Evolutionary conservation across 805 yeast species (phyloP), one percentile per base, ranked within the genome.

Genomic region (Wilhelminamyces savonicus): DNA sequence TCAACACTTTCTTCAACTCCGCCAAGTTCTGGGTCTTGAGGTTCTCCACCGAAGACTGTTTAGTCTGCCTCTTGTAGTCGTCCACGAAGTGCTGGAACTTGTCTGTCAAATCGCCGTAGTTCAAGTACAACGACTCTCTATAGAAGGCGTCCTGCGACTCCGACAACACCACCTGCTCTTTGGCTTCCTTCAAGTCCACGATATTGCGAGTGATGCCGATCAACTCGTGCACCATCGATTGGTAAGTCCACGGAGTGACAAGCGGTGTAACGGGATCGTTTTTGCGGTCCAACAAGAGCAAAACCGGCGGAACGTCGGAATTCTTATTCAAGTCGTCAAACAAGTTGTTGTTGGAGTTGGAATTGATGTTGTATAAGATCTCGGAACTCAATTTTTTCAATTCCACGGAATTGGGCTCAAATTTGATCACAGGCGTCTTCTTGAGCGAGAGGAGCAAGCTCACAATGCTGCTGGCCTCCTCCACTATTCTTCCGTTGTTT

Each of bases 221-320:
- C 14, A 87, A 69, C 52, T 94, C 97, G 52, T 90, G 95, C 12
- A 92, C 85, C 97, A 92, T 90, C 2, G 96, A 83, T 51, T 90
- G 97, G 56, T 86, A 92, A 1, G 98, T 88, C 99, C 99, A 92
- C 2, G 97, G 98, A 23, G 81, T 75, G 28, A 92, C 59, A 18
- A 92, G 66, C 1, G 99, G 97, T 1, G 99, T 90, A 10, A 90
- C 66, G 2, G 98, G 97, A 56, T 92, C 99, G 47, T 76, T 82
- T 34, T 78, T 74, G 30, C 99, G 68, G 54, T 92, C 97, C 27
- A 92, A 48, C 2, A 92, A 64, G 9, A 92, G 54, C 27, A 94
- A 56, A 6, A 82, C 46, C 1, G 97, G 94, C 2, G 87, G 75
- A 0, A 78, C 60, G 48, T 84, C 94, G 34, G 61, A 58, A 16